phyloP scores from a whole-genome alignment of 2,329 filamentous ascomycete genomes.

The Cytospora mali region DNA sequence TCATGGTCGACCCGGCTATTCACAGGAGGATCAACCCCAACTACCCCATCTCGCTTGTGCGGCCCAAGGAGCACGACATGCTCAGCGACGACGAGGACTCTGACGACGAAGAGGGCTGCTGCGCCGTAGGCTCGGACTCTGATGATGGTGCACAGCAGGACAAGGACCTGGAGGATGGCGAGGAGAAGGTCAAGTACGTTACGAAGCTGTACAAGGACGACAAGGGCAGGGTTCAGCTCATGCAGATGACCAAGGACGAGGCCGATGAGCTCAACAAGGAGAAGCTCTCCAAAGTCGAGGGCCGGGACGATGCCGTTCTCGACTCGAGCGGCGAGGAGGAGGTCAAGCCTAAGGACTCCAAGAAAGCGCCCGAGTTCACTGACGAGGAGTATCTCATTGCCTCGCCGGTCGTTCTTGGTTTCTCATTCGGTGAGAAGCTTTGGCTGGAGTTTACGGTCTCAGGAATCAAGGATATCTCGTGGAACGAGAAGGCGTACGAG shows the following conservation, averaged over 20 bases:
- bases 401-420: conserved; percentile 82
- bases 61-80: conserved; percentile 69
- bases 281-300: conserved; percentile 58
- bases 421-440: conserved; percentile 83
- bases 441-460: conserved; percentile 89
- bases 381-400: conserved; percentile 85
- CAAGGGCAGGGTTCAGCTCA: conserved; percentile 42
- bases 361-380: conserved; percentile 59
- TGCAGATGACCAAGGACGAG: conserved; percentile 40
- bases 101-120: conserved; percentile 44
- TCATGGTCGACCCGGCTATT: conserved; percentile 85
- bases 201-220: conserved; percentile 56
- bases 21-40: conserved; percentile 87
- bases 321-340: conserved; percentile 29
- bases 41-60: conserved; percentile 75
- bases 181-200: conserved; percentile 48
- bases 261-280: conserved; percentile 45
- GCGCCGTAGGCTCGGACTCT: conserved; percentile 43
- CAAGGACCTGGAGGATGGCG: conserved; percentile 42
- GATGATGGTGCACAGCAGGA: conserved; percentile 43
- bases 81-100: conserved; percentile 53
- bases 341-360: conserved; percentile 38
- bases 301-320: conserved; percentile 33
- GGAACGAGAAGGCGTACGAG: conserved; percentile 82
- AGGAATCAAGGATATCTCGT: conserved; percentile 76